Evolutionary conservation across 371 early-diverging fungal species (phyloP).

Genomic region (Apophysomyces trapeziformis): DNA sequence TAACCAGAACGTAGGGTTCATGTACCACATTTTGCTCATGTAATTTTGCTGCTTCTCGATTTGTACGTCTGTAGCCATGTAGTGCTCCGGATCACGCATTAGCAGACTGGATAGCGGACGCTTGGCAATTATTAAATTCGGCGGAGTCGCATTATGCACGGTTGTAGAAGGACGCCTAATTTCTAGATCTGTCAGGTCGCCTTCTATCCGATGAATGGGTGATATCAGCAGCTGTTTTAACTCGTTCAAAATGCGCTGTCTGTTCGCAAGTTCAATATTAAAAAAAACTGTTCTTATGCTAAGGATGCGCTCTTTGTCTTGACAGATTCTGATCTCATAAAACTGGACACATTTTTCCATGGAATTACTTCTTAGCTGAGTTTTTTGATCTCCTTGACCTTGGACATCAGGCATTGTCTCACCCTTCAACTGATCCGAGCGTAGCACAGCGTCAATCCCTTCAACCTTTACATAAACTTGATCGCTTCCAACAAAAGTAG

Average conservation of each 20-base stretch:
- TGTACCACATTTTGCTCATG: slow-evolving; percentile 28
- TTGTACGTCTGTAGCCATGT: slow-evolving; percentile 18
- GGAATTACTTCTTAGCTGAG: background rate
- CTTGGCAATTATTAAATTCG: slow-evolving; percentile 22
- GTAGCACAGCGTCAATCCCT: background rate
- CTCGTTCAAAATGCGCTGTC: slow-evolving; percentile 35
- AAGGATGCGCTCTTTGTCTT: slow-evolving; percentile 33
- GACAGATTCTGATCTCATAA: slow-evolving; percentile 33
- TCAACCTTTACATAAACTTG: slow-evolving; percentile 21
- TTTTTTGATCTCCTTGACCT: background rate
- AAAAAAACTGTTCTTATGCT: slow-evolving; percentile 50
- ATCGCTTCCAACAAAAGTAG: slow-evolving; percentile 14
- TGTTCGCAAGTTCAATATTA: slow-evolving; percentile 35
- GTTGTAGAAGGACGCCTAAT: slow-evolving; percentile 16
- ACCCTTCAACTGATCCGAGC: background rate
- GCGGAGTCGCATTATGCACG: slow-evolving; percentile 7
- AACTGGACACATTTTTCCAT: slow-evolving; percentile 20
- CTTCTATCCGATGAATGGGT: background rate
- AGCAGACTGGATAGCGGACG: slow-evolving; percentile 53
- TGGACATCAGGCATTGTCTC: background rate
- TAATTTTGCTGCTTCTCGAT: slow-evolving; percentile 11
- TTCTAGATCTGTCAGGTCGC: slow-evolving; percentile 10
- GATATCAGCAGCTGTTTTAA: slow-evolving; percentile 22
- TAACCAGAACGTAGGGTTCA: slow-evolving; percentile 26
- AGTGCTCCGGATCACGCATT: slow-evolving; percentile 50